Percentiles rank a stretch among this genome's conserved stretches.
Conservation (phyloP, 2,329 filamentous ascomycete genomes). For the Scortechinia acanthostroma region DNA sequence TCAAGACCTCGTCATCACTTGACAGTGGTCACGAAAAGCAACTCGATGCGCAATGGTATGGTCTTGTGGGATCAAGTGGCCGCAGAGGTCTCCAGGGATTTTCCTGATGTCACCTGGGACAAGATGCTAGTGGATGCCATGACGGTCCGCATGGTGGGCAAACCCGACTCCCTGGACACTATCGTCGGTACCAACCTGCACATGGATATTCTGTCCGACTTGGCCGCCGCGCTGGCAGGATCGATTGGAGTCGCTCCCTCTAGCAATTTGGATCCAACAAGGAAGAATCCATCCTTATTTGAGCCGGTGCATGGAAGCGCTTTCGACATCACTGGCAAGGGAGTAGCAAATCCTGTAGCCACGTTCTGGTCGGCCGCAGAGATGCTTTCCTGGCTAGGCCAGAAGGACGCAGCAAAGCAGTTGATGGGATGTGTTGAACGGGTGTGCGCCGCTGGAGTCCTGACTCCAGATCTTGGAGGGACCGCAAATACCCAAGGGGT, state of each 20-base stretch:
- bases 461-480: slow-evolving; percentile 35
- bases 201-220: slow-evolving; percentile 54
- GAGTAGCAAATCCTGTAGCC: slow-evolving; percentile 35
- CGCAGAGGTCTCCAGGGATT: slow-evolving; percentile 41
- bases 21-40: slow-evolving; percentile 60
- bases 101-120: slow-evolving; percentile 50
- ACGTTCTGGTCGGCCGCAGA: slow-evolving; percentile 39
- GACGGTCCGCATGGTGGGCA: slow-evolving; percentile 56
- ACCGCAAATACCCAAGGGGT: neutral
- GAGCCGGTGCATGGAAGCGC: slow-evolving; percentile 42
- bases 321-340: slow-evolving; percentile 38
- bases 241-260: slow-evolving; percentile 60
- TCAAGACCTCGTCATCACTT: slow-evolving; percentile 46
- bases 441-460: slow-evolving; percentile 31
- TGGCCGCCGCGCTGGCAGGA: slow-evolving; percentile 53
- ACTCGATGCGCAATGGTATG: slow-evolving; percentile 61
- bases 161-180: slow-evolving; percentile 51
- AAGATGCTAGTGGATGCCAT: slow-evolving; percentile 65
- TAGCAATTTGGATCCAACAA: slow-evolving; percentile 45
- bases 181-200: slow-evolving; percentile 55
- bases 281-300: slow-evolving; percentile 38
- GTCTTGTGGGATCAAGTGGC: slow-evolving; percentile 63
- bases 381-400: slow-evolving; percentile 38
- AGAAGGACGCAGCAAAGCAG: slow-evolving; percentile 29
- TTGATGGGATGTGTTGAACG: slow-evolving; percentile 34